Percentiles rank a stretch among this genome's conserved stretches.
Conservation (phyloP, 2,329 filamentous ascomycete genomes). For the Didymella lethalis region DNA sequence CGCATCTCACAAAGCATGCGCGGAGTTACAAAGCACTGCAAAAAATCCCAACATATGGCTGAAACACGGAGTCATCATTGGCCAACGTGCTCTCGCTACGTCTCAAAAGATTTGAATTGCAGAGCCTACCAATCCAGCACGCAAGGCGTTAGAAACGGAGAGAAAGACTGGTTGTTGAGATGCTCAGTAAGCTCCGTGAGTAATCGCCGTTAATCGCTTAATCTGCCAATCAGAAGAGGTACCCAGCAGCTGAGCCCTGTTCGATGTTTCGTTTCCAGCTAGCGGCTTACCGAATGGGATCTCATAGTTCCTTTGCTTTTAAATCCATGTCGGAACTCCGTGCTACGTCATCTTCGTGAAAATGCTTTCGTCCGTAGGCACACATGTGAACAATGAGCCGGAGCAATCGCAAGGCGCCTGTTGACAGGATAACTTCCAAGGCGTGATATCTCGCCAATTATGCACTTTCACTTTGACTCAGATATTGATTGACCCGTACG, state of each 20-base stretch:
- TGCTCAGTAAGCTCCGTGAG: conserved; percentile 13
- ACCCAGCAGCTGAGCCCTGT: neutral
- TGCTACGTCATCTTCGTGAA: neutral
- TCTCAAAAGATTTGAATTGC: neutral
- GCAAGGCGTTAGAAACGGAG: neutral
- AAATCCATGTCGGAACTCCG: neutral
- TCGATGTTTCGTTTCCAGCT: neutral
- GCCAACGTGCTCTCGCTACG: neutral
- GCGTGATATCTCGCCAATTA: neutral
- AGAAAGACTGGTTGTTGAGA: neutral
- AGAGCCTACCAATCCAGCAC: conserved; percentile 2
- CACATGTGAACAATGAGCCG: neutral
- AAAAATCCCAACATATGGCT: neutral
- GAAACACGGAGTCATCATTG: neutral
- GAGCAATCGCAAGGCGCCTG: neutral
- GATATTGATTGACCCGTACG: too few relatives aligned
- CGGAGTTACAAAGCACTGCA: conserved; percentile 15
- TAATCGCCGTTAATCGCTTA: conserved; percentile 1
- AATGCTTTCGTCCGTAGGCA: neutral
- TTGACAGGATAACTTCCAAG: neutral
- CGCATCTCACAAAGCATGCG: conserved; percentile 14
- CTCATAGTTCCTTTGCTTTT: neutral
- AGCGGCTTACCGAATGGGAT: neutral
- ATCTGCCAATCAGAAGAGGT: neutral
- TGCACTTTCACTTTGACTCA: neutral